Evolutionary conservation across 2,329 filamentous ascomycete genomes (phyloP), one percentile per base, ranked within the genome.

Genomic region (Neofusicoccum cordaticola): DNA sequence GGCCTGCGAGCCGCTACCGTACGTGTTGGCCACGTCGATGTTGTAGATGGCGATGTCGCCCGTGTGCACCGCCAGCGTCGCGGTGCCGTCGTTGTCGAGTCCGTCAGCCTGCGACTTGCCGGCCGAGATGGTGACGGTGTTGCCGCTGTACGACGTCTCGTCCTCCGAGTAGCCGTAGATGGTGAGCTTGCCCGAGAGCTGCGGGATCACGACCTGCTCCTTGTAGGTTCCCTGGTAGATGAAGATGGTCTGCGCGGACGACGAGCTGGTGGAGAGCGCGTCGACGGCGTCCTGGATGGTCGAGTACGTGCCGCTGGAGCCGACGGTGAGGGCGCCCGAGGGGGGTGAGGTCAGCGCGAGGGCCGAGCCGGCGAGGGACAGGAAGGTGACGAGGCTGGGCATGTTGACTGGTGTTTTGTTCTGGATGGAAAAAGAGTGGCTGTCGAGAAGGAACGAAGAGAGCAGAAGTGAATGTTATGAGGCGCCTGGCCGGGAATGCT

Each of bases 81-180:
- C 77, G 11, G 80, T 86, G 62, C 73, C 74, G 66, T 88, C 86
- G 66, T 88, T 84, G 71, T 73, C 68, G 22, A 64, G 47, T 7
- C 71, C 50, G 9, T 65, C 65, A 1, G 66, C 80, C 39, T 80
- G 69, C 51, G 77, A 77, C 48, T 77, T 73, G 44, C 74, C 76
- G 31, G 76, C 75, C 39, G 77, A 80, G 67, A 83, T 78, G 66
- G 80, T 87, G 34, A 86, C 87, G 42, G 79, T 75, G 76, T 89
- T 89, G 65, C 75, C 74, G 2, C 75, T 69, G 71, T 88, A 88
- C 1, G 66, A 68, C 15, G 77, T 76, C 9, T 78, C 74, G 3
- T 81, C 80, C 66, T 84, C 80, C 3, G 87, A 87, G 68, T 83
- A 83, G 15, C 87, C 87, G 70, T 85, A 84, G 64, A 86, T 79